Percentiles rank a stretch among this genome's conserved stretches.
These are phyloP conservation scores for Trichoderma arundinaceum DNA, from an alignment of 2,329 filamentous ascomycete genomes.

Conservation along the genomic window DNA sequence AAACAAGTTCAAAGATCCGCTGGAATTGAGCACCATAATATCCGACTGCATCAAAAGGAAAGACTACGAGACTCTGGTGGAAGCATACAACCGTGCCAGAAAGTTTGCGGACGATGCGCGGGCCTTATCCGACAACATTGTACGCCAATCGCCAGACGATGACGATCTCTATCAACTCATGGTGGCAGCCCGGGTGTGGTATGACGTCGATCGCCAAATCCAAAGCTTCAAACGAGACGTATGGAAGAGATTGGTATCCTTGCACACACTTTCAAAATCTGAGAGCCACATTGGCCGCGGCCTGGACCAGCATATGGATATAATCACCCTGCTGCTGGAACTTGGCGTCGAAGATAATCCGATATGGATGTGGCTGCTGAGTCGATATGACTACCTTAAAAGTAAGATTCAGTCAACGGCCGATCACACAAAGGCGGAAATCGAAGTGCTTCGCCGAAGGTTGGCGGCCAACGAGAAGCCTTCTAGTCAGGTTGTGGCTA, in stretches of 20 bases:
- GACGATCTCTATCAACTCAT: constrained; percentile 84
- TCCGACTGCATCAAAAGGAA: constrained; percentile 86
- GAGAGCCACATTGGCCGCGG: constrained; percentile 57
- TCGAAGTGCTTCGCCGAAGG: constrained; percentile 85
- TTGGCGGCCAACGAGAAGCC: constrained; percentile 78
- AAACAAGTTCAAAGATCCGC: constrained; percentile 78
- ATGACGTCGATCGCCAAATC: constrained; percentile 87
- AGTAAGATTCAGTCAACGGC: constrained; percentile 79
- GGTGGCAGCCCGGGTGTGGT: constrained; percentile 91
- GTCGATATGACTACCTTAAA: constrained; percentile 87
- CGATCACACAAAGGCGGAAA: constrained; percentile 87
- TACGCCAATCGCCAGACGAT: constrained; percentile 69
- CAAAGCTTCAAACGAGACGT: constrained; percentile 85
- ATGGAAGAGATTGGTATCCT: constrained; percentile 78
- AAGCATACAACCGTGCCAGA: constrained; percentile 84
- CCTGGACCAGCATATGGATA: constrained; percentile 86
- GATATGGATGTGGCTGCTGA: constrained; percentile 94
- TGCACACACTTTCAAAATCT: constrained; percentile 62
- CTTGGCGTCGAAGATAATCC: constrained; percentile 94
- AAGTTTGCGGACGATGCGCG: constrained; percentile 80
- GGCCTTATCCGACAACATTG: constrained; percentile 64
- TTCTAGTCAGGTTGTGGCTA: constrained; percentile 69
- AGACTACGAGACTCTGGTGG: constrained; percentile 86
- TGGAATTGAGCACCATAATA: constrained; percentile 79
- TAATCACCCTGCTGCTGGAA: constrained; percentile 88